Evolutionary conservation across 164 flowering plant genomes (phyloP), one percentile per base, ranked within the genome.

Genomic region (Vitis cinerea): DNA sequence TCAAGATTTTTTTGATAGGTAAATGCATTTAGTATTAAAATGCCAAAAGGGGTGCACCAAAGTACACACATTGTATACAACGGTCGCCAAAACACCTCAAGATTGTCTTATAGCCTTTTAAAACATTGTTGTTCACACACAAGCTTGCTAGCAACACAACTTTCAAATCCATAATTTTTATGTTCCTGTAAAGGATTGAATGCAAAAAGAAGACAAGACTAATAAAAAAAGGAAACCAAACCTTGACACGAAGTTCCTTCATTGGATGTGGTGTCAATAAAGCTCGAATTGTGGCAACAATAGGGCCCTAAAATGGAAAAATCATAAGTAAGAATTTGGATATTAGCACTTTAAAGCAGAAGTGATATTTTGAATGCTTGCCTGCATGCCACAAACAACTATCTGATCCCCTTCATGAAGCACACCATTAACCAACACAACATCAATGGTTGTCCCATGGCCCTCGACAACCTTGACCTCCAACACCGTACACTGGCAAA

Each of bases 401-500:
- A 96, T 92, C 75, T 93, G 97, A 83, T 96, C 97, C 47, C 95
- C 97, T 78, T 93, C 98, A 81, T 88, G 99, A 71, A 96, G 95
- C 75, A 93, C 84, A 44, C 99, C 99, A 81, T 96, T 96, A 10
- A 96, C 97, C 44, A 96, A 78, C 47, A 96, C 93, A 69, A 96
- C 99, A 88, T 96, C 99, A 71, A 96, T 92, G 49, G 98, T 96
- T 71, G 98, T 96, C 66, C 99, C 99, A 63, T 86, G 93, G 68
- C 99, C 99, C 85, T 92, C 98, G 75, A 93, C 68, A 62, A 93
- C 99, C 79, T 96, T 96, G 70, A 96, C 99, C 80, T 96, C 99
- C 85, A 96, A 81, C 30, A 96, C 99, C 14, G 98, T 96, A 80
- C 99, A 96, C 99, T 96, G 87, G 56, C 44, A 59, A 62, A 64